A percentile compares a stretch with the other conserved stretches of the same genome.
Evolutionary conservation across 768 basidiomycete species (phyloP).

Genomic region (Mycena chlorophos): DNA sequence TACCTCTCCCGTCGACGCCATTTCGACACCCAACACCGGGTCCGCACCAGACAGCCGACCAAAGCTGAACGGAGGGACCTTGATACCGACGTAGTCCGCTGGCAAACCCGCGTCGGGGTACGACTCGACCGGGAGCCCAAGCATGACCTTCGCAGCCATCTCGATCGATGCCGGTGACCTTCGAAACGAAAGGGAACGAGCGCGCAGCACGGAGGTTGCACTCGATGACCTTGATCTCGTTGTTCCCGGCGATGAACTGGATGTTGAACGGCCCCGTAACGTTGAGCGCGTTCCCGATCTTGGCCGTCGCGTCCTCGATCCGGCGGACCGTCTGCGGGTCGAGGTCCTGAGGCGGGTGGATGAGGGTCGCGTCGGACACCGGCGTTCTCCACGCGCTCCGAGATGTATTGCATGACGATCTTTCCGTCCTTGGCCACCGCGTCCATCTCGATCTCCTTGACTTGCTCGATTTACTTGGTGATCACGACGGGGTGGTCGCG

Average conservation of each 20-base stretch:
- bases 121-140: conserved; percentile 82
- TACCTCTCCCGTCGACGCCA: conserved; percentile 99
- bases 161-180: conserved; percentile 98
- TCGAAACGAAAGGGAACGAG: conserved; percentile 98
- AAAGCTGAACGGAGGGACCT: conserved; percentile 99
- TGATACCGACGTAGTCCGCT: conserved; percentile 99
- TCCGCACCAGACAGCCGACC: conserved; percentile 94
- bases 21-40: conserved; percentile 96
- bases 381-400: too few relatives aligned
- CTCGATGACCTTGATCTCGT: conserved; percentile 99
- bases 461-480: conserved; percentile 98
- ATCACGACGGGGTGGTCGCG: conserved; percentile 99
- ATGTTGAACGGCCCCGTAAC: too few relatives aligned
- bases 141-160: conserved; percentile 98
- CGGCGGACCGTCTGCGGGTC: too few relatives aligned
- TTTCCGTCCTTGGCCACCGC: conserved; percentile 95
- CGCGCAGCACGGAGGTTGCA: conserved; percentile 97
- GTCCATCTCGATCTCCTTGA: conserved; percentile 99
- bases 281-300: too few relatives aligned
- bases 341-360: too few relatives aligned
- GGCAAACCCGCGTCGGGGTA: too few relatives aligned
- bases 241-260: too few relatives aligned
- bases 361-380: too few relatives aligned
- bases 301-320: too few relatives aligned
- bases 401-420: too few relatives aligned